Base-by-base conservation (phyloP, 169 alveolate species). In the Babesia gibsoni region DNA sequence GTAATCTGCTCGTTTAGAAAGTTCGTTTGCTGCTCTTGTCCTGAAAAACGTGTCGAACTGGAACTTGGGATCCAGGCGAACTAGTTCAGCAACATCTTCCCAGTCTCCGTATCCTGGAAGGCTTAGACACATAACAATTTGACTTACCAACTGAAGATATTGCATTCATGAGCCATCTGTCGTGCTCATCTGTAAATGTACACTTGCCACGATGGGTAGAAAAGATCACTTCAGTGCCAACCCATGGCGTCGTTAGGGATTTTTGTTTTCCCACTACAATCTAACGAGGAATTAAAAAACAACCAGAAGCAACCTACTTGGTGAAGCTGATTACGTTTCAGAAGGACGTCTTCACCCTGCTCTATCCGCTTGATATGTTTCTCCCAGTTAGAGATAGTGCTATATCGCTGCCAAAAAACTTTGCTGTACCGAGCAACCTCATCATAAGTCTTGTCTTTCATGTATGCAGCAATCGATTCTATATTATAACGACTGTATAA, bases 31-130 rank as follows among this genome's bases (percentile, higher is more conserved):
- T 22, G 80, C 35, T 36, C 95, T 69, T 7, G 94, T 74, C 23
- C 85, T 68, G 43, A 90, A 48, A 58, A 90, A 89, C 88, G 89
- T 56, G 52, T 90, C 88, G 20, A 83, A 77, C 42, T 65, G 77
- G 74, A 81, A 90, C 20, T 66, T 67, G 49, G 86, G 88, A 45
- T 90, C 95, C 1, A 73, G 68, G 37, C 84, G 57, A 18, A 74
- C 67, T 18, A 81, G 81, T 57, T 80, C 80, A 0, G 74, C 46
- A 9, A 90, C 42, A 33, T 79, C 82, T 50, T 80, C 90, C 95
- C 95, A 90, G 66, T 52, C 84, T 22, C 90, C 95, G 52, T 90
- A 90, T 0, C 93, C 94, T 72, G 61, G 33, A 35, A n/a, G 16
- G 7, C 0, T 49, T 48, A 4, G n/a, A 33, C 7, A n/a, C 25